Percentiles rank a stretch among this genome's conserved stretches.
These are phyloP conservation scores for Cordyceps cicadae DNA, from an alignment of 2,329 filamentous ascomycete species.

Conservation along the genomic window DNA sequence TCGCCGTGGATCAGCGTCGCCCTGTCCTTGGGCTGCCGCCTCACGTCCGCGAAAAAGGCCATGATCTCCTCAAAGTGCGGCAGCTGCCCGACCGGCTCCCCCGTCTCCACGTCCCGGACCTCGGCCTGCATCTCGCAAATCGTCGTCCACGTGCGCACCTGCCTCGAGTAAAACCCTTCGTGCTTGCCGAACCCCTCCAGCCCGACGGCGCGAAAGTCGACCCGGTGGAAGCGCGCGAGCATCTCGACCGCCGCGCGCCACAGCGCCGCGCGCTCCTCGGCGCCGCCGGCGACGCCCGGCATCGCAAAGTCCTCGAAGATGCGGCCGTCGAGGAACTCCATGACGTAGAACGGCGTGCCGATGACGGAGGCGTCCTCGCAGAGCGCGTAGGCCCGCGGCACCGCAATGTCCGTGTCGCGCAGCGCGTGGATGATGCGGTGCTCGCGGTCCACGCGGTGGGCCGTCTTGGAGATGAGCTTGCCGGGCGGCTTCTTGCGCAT, in stretches of 20 bases:
- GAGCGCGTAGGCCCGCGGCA: conserved; percentile 73
- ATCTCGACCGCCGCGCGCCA: conserved; percentile 81
- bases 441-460: conserved; percentile 94
- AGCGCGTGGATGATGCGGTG: conserved; percentile 85
- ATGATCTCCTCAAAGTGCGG: conserved; percentile 78
- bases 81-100: conserved; percentile 68
- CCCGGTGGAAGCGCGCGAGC: conserved; percentile 75
- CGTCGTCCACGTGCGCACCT: conserved; percentile 72
- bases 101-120: conserved; percentile 68
- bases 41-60: conserved; percentile 63
- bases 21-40: conserved; percentile 66
- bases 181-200: conserved; percentile 66
- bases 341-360: conserved; percentile 92
- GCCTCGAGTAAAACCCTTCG: conserved; percentile 73
- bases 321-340: conserved; percentile 89
- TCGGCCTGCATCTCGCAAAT: conserved; percentile 72
- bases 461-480: conserved; percentile 81
- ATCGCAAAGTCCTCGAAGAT: conserved; percentile 87
- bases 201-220: conserved; percentile 57
- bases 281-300: conserved; percentile 59
- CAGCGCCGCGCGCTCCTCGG: conserved; percentile 65
- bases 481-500: conserved; percentile 98
- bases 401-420: conserved; percentile 69
- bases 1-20: conserved; percentile 84
- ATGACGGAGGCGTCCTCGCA: conserved; percentile 76